Base-by-base conservation (phyloP, 78 protist species). In the Dictyostelium intermedium region DNA sequence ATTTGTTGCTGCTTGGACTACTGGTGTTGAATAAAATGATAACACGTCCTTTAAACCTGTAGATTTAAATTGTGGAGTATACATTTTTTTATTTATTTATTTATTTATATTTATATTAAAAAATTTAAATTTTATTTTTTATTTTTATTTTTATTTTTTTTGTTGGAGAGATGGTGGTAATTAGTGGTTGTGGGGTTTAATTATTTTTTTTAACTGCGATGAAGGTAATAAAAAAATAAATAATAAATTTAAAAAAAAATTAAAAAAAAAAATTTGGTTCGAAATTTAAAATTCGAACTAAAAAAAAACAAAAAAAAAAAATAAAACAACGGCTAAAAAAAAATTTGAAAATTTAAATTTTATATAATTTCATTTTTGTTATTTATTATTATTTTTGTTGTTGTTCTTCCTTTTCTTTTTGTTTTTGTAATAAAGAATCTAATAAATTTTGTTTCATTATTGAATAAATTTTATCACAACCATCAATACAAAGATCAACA, bases 401-500 rank as follows among this genome's bases (percentile, higher is more conserved):
- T 20, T 56, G 70, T 61, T 85, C 7, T 9, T 66, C 78, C 45
- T 85, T 74, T 50, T 85, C 60, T 76, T n/a, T 23, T 56, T 53
- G 23, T 23, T 80, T 53, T 82, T 41, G 78, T 74, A 74, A 14
- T 76, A 85, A 70, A 13, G 82, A 72, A 39, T 72, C 92, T 2
- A 92, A 35, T 35, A 93, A 63, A 61, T 47, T 86, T 56, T 79
- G 92, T 66, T 66, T 73, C 96, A 93, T 93, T 9, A 86, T 56
- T 6, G 91, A 70, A 60, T 93, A 86, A 9, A 95, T 56, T 69
- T 95, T 89, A 66, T 85, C 82, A 23, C 91, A 89, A 82, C 93
- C 97, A 66, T 95, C 97, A 20, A 95, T 53, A 85, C 91, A 82
- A 60, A 95, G 60, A 82, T 83, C 85, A 25, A 83, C 87, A 41